These are phyloP conservation scores for Phytophthora parvispora DNA, from an alignment of 352 stramenopile genomes.

Conservation along the genomic window DNA sequence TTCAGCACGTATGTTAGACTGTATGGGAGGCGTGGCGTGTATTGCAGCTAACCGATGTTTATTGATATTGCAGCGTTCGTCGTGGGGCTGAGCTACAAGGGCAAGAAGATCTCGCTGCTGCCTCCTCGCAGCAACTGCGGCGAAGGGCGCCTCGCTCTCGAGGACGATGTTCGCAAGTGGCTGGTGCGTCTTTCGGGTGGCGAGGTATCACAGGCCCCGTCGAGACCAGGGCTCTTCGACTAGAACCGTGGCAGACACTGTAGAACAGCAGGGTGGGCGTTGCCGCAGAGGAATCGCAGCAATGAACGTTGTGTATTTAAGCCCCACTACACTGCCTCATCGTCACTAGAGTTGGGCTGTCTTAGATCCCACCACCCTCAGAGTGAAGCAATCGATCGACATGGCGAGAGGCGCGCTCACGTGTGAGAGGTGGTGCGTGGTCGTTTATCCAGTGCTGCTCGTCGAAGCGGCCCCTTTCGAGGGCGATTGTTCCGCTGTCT, in stretches of 20 bases:
- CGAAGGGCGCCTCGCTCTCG: conserved; percentile 12
- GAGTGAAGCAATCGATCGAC: conserved; percentile 4
- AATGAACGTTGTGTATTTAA: conserved; percentile 35
- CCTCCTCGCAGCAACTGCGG: conserved; percentile 19
- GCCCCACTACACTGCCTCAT: background rate
- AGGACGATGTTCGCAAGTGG: conserved; percentile 68
- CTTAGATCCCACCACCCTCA: background rate
- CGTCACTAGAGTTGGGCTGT: background rate
- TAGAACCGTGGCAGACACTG: conserved; percentile 1
- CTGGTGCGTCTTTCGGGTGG: conserved; percentile 68
- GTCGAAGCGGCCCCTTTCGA: conserved; percentile 42
- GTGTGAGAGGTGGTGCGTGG: conserved; percentile 28
- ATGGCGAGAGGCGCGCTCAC: conserved; percentile 25
- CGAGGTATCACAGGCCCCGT: conserved; percentile 61
- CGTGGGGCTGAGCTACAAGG: conserved; percentile 63
- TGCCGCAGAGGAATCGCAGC: conserved; percentile 5
- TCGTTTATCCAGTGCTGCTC: conserved; percentile 40
- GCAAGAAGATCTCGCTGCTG: conserved; percentile 72
- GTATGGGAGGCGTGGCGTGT: background rate
- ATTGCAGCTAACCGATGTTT: background rate
- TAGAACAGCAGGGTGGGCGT: conserved; percentile 12
- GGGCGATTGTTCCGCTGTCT: conserved; percentile 4
- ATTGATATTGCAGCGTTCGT: conserved; percentile 54
- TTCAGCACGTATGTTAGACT: conserved; percentile 38
- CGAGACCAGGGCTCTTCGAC: conserved; percentile 51